Percentiles rank a stretch among this genome's conserved stretches.
Conservation (phyloP, 805 yeast species). For the Metschnikowia peoriensis region DNA sequence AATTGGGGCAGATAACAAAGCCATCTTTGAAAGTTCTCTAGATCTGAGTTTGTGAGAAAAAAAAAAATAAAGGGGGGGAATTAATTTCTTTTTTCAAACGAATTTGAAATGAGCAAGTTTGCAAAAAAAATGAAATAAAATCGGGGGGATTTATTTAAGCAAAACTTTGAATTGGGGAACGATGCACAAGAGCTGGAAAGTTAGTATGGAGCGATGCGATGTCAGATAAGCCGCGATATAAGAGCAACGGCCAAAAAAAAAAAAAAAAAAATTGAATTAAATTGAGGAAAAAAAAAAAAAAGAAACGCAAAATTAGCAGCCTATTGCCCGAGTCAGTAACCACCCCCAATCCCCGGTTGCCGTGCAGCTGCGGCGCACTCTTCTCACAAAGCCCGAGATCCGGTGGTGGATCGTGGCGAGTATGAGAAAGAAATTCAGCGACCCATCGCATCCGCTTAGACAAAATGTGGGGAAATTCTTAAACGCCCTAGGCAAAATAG, state of each 20-base stretch:
- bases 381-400: background rate
- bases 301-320: background rate
- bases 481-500: background rate
- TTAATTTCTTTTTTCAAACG: conserved; percentile 1
- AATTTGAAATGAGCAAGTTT: conserved; percentile 7
- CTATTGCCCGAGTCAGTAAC: background rate
- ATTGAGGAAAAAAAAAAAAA: background rate
- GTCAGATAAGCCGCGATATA: background rate
- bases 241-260: background rate
- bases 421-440: background rate
- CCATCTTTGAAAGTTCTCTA: conserved; percentile 19
- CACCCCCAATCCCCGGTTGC: background rate
- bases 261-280: background rate
- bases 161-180: conserved; percentile 9
- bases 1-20: conserved; percentile 72
- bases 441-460: background rate
- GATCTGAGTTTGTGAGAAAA: background rate
- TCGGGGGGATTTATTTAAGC: conserved; percentile 9
- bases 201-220: conserved; percentile 12
- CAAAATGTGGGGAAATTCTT: background rate
- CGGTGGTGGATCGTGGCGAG: background rate
- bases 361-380: background rate
- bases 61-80: conserved; percentile 5
- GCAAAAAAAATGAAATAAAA: conserved; percentile 1
- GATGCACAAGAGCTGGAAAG: conserved; percentile 8